Conservation (phyloP, 2,329 filamentous ascomycete genomes). For the Colletotrichum cordylinicola region DNA sequence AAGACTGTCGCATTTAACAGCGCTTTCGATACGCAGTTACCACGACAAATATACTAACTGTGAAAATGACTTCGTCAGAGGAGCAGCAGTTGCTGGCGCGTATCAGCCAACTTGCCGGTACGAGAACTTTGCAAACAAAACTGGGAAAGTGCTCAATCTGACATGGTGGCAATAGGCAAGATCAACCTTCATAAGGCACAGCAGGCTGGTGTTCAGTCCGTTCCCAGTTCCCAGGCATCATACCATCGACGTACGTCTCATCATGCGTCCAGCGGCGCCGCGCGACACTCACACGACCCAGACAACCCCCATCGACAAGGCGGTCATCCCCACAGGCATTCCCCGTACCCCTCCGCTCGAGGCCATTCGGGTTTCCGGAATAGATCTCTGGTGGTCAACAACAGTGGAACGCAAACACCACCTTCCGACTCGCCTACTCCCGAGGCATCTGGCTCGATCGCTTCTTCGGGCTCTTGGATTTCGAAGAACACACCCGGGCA, state of each 20-base stretch:
- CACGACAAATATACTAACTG: background rate
- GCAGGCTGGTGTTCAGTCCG: slow-evolving; percentile 46
- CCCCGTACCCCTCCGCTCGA: slow-evolving; percentile 36
- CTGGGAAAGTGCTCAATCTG: slow-evolving; percentile 20
- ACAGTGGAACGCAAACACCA: slow-evolving; percentile 28
- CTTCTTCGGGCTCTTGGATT: slow-evolving; percentile 63
- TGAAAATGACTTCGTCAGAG: slow-evolving; percentile 40
- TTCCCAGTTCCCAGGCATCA: slow-evolving; percentile 30
- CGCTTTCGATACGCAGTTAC: background rate
- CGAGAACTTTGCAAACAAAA: background rate
- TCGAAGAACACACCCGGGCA: slow-evolving; percentile 74
- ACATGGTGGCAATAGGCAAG: slow-evolving; percentile 58
- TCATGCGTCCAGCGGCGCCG: background rate
- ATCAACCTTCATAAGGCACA: slow-evolving; percentile 82
- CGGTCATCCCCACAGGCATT: slow-evolving; percentile 26
- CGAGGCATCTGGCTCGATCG: slow-evolving; percentile 34
- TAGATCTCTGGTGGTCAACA: slow-evolving; percentile 70
- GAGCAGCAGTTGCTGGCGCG: slow-evolving; percentile 59
- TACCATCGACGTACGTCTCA: slow-evolving; percentile 41
- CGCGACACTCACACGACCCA: slow-evolving; percentile 20
- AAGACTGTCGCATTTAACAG: background rate
- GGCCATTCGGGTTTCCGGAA: slow-evolving; percentile 33
- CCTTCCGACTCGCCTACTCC: slow-evolving; percentile 26
- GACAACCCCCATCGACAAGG: slow-evolving; percentile 38
- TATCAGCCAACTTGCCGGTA: slow-evolving; percentile 59